Percentiles rank a stretch among this genome's conserved stretches.
Conservation (phyloP, 164 flowering plant species). For the Nymphaea colorata region DNA sequence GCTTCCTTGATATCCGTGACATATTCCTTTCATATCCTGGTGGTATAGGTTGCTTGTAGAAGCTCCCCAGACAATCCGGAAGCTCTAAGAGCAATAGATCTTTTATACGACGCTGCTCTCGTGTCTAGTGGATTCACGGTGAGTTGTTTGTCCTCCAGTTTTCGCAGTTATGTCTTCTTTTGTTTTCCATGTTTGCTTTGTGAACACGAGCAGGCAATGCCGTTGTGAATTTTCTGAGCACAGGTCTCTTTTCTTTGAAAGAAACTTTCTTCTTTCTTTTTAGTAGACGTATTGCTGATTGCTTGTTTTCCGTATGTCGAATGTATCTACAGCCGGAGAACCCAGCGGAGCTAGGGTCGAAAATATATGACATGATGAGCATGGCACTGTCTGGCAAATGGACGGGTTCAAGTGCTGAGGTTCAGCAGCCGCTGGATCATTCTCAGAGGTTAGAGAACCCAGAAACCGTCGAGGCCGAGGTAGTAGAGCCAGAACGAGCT, state of each 20-base stretch:
- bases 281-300: too few relatives aligned
- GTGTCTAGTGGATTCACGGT: slow-evolving; percentile 15
- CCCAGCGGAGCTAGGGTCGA: slow-evolving; percentile 93
- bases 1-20: neutral
- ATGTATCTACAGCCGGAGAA: slow-evolving; percentile 68
- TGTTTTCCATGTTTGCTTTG: neutral
- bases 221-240: neutral
- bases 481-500: slow-evolving; percentile 54
- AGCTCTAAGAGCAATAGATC: slow-evolving; percentile 13
- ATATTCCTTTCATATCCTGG: neutral
- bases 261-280: neutral
- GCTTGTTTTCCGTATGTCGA: neutral
- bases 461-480: slow-evolving; percentile 57
- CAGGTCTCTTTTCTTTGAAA: neutral
- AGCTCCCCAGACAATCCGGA: slow-evolving; percentile 9
- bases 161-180: neutral
- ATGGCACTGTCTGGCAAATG: slow-evolving; percentile 70
- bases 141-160: neutral
- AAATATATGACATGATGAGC: slow-evolving; percentile 95
- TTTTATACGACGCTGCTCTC: slow-evolving; percentile 11
- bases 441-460: neutral
- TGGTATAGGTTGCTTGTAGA: slow-evolving; percentile 4
- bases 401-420: slow-evolving; percentile 23
- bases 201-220: neutral
- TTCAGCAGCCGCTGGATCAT: slow-evolving; percentile 12